Conservation (phyloP, 768 basidiomycete genomes). For the Tulasnella sp. region DNA sequence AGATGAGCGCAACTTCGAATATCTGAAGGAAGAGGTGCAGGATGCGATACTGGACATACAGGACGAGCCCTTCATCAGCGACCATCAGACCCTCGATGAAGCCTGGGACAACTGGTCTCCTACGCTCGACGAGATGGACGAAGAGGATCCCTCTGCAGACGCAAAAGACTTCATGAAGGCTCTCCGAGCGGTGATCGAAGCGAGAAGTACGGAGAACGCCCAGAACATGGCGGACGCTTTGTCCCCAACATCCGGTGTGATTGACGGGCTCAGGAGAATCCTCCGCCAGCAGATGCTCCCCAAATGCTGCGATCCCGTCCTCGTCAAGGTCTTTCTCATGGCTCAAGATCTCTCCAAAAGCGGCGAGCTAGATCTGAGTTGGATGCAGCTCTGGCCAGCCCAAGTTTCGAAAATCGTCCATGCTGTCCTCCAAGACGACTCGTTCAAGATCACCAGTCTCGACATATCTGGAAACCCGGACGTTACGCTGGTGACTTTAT, state of each 20-base stretch:
- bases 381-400: neutral
- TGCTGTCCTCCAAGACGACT: neutral
- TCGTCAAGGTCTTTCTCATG: no score
- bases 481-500: neutral
- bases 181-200: neutral
- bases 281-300: neutral
- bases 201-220: neutral
- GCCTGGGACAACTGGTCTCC: neutral
- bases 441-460: neutral
- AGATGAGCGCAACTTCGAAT: neutral
- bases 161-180: neutral
- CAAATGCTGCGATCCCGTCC: no score
- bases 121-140: neutral
- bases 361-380: neutral
- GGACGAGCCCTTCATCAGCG: neutral
- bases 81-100: neutral
- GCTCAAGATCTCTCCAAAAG: no score
- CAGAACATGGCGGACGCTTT: neutral
- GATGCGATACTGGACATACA: neutral
- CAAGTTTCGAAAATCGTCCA: neutral
- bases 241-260: neutral
- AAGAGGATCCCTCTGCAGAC: neutral
- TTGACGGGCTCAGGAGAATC: neutral
- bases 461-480: neutral
- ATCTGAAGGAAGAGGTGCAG: neutral